Evolutionary conservation across 208 protist genomes (phyloP), one percentile per base, ranked within the genome.

Genomic region (Leishmania arabica): DNA sequence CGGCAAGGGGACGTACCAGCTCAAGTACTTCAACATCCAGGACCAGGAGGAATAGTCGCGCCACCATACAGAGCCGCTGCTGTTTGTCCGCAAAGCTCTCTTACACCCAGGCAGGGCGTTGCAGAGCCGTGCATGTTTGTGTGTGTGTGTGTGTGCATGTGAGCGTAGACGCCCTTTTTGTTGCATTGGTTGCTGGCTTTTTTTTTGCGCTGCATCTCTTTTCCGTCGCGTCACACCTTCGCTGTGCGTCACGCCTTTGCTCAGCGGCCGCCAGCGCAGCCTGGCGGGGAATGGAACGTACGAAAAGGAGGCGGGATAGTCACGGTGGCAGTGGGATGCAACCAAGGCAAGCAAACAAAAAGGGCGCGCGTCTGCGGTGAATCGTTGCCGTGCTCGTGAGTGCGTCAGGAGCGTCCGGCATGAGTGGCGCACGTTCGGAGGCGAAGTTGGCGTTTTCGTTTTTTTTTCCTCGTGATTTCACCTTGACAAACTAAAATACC

Each of bases 11-110:
- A 95, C 89, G 73, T 99, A 99, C 94, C 90, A 99, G 92, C 92
- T 99, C 68, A 98, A 98, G 90, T 99, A 99, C 98, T 99, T 98
- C 97, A 99, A 99, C 91, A 99, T 99, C 86, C 89, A 97, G 78
- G 93, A 98, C 80, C 88, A 98, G 83, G 96, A 99, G 60, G 94
- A 99, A 83, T 94, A 84, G 81, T 27, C 13, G 24, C 27, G 45
- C 45, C 69, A 31, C 11, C n/a, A 31, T 21, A 37, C 69, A 6
- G 19, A 37, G 19, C 24, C 40, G 69, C 15, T 51, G 69, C 40
- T 53, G 5, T n/a, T 42, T 49, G 66, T 27, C 8, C 40, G 13
- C 2, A 45, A n/a, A 17, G 5, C 2, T 40, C 8, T 7, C 34
- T 27, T 15, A 24, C 24, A 64, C 8, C 58, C n/a, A 27, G 27